These are phyloP conservation scores for Graphium sp. DNA, from an alignment of 2,329 filamentous ascomycete genomes.

Conservation along the genomic window DNA sequence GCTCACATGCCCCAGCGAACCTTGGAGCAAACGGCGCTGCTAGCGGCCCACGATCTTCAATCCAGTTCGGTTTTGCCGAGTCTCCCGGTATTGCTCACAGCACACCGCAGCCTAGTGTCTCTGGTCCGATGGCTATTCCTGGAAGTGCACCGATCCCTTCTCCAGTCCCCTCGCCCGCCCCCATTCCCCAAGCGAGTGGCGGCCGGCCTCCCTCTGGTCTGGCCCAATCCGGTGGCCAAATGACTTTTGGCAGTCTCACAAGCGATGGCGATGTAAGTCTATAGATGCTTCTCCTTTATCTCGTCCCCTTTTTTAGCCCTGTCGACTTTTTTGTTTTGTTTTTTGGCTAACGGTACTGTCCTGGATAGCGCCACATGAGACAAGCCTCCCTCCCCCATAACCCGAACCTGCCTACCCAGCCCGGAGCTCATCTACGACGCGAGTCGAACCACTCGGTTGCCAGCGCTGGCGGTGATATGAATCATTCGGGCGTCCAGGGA, in stretches of 20 bases:
- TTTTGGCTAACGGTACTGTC: constrained; percentile 7
- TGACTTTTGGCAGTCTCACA: constrained; percentile 71
- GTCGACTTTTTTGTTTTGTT: constrained; percentile 11
- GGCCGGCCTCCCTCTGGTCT: constrained; percentile 70
- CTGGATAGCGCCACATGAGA: constrained; percentile 48
- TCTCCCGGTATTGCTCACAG: constrained; percentile 52
- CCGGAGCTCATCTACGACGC: constrained; percentile 61
- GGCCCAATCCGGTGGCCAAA: constrained; percentile 47
- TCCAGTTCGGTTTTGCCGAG: constrained; percentile 70
- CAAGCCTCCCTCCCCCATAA: constrained; percentile 46
- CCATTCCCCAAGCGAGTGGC: constrained; percentile 78
- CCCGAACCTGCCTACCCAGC: constrained; percentile 43
- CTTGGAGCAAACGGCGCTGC: constrained; percentile 67
- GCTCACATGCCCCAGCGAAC: constrained; percentile 60
- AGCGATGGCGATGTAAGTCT: constrained; percentile 64
- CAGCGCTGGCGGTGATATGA: constrained; percentile 10
- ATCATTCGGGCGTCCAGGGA: constrained; percentile 17
- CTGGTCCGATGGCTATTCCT: constrained; percentile 46
- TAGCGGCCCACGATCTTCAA: constrained; percentile 45
- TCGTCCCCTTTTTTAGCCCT: constrained; percentile 5
- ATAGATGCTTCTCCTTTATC: constrained; percentile 2
- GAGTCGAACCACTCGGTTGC: constrained; percentile 68
- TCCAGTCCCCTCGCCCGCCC: constrained; percentile 76
- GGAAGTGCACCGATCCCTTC: constrained; percentile 58
- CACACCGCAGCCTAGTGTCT: constrained; percentile 39